phyloP scores from a whole-genome alignment of 768 basidiomycete species.

The Cubamyces lactineus region DNA sequence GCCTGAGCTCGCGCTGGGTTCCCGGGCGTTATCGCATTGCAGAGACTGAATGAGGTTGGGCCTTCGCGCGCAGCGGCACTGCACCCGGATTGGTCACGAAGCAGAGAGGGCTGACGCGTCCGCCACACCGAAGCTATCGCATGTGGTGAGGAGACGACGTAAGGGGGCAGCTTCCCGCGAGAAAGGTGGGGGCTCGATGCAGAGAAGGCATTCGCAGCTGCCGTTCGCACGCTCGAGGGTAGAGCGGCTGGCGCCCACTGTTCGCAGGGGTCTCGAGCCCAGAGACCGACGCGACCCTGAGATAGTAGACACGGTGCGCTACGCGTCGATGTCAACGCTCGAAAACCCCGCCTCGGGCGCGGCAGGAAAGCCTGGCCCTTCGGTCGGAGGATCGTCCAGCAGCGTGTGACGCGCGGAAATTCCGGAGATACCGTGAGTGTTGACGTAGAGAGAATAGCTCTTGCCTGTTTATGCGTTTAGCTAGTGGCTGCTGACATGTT shows the following conservation, averaged over 20 bases:
- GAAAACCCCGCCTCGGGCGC: neutral
- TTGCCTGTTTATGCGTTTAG: neutral
- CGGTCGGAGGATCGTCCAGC: neutral
- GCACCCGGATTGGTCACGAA: constrained; percentile 11
- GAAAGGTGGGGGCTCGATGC: neutral
- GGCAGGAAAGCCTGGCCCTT: neutral
- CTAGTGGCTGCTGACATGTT: neutral
- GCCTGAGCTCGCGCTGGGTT: constrained; percentile 3
- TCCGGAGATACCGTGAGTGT: constrained; percentile 2
- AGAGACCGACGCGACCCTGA: neutral
- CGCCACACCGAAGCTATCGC: constrained; percentile 10
- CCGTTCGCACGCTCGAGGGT: neutral
- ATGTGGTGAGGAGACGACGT: constrained; percentile 2
- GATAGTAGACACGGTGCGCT: neutral
- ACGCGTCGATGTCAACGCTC: neutral
- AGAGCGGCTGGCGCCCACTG: neutral
- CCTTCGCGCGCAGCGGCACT: neutral
- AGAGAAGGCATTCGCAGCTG: neutral
- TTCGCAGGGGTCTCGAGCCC: neutral
- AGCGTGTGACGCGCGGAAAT: neutral
- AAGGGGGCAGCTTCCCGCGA: constrained; percentile 9
- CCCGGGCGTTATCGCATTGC: neutral
- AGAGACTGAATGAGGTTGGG: constrained; percentile 4
- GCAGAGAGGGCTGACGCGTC: neutral
- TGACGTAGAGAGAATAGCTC: neutral